These are phyloP conservation scores for Calonectria leucothoes DNA, from an alignment of 2,329 filamentous ascomycete species.

Conservation along the genomic window DNA sequence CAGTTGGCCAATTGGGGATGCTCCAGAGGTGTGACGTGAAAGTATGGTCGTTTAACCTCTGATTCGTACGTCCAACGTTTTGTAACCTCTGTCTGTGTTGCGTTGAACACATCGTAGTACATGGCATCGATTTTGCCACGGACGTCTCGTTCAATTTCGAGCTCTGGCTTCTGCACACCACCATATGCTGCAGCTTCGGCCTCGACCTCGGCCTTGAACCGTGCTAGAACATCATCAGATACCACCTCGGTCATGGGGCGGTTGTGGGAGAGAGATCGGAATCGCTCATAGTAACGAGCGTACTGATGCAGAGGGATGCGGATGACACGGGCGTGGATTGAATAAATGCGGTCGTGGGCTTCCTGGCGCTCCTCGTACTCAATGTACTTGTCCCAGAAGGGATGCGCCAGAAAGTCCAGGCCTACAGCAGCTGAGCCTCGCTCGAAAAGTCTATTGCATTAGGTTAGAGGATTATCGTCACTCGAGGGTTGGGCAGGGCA, in stretches of 20 bases:
- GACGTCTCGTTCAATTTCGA: conserved; percentile 86
- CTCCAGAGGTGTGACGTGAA: conserved; percentile 94
- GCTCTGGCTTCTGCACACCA: conserved; percentile 69
- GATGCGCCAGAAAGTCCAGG: conserved; percentile 92
- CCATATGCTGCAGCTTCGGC: conserved; percentile 68
- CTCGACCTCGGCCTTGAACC: conserved; percentile 79
- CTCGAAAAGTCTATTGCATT: conserved; percentile 84
- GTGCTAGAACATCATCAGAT: conserved; percentile 73
- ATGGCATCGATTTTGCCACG: conserved; percentile 82
- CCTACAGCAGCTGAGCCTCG: conserved; percentile 87
- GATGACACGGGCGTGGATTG: conserved; percentile 84
- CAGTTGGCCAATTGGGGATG: conserved; percentile 87
- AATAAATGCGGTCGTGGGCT: conserved; percentile 85
- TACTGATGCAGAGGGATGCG: conserved; percentile 97
- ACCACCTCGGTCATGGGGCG: conserved; percentile 81
- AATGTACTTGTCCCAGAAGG: conserved; percentile 99
- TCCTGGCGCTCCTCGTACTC: conserved; percentile 96
- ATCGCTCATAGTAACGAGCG: conserved; percentile 92
- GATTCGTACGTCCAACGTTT: conserved; percentile 96
- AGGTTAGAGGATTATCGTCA: conserved; percentile 42
- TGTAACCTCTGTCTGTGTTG: conserved; percentile 86
- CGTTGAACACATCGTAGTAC: conserved; percentile 84
- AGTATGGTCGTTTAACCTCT: conserved; percentile 95
- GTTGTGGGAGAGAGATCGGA: conserved; percentile 79
- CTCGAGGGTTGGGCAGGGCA: conserved; percentile 48